A percentile compares a stretch with the other conserved stretches of the same genome.
These are phyloP conservation scores for Globomyces sp. DNA, from an alignment of 371 early-diverging fungal species.

Conservation along the genomic window DNA sequence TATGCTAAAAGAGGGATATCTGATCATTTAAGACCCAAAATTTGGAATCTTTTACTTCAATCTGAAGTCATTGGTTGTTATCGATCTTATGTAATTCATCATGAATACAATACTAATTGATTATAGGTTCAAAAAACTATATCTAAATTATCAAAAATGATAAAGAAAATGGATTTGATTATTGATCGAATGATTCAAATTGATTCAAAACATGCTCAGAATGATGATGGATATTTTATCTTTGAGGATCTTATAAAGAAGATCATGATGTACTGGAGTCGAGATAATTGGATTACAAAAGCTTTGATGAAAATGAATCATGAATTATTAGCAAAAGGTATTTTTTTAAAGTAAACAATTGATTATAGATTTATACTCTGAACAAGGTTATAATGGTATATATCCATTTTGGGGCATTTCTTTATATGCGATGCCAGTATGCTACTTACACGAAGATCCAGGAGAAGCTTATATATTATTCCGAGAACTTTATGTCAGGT, in stretches of 20 bases:
- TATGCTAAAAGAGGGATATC: constrained; percentile 39
- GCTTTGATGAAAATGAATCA: background rate
- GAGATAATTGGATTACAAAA: constrained; percentile 40
- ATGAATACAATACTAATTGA: background rate
- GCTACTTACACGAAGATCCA: constrained; percentile 34
- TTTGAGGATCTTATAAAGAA: constrained; percentile 46
- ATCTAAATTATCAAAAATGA: constrained; percentile 19
- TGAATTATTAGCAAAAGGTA: background rate
- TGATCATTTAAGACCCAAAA: constrained; percentile 24
- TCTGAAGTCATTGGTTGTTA: constrained; percentile 29
- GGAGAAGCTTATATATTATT: constrained; percentile 42
- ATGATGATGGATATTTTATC: constrained; percentile 49
- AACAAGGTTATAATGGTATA: constrained; percentile 11
- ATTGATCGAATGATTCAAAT: constrained; percentile 34
- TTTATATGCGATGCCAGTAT: constrained; percentile 43
- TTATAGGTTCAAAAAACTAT: constrained; percentile 17
- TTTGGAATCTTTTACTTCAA: constrained; percentile 39
- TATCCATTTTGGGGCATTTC: constrained; percentile 44
- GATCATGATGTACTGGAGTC: constrained; percentile 39
- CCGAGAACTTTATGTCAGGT: constrained; percentile 46
- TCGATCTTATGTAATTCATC: constrained; percentile 14
- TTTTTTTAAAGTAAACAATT: too few species aligned
- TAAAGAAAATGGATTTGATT: constrained; percentile 33
- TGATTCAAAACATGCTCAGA: constrained; percentile 40
- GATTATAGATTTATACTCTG: background rate